These are phyloP conservation scores for Sporothrix sp. DNA, from an alignment of 2,329 filamentous ascomycete genomes.

Conservation along the genomic window DNA sequence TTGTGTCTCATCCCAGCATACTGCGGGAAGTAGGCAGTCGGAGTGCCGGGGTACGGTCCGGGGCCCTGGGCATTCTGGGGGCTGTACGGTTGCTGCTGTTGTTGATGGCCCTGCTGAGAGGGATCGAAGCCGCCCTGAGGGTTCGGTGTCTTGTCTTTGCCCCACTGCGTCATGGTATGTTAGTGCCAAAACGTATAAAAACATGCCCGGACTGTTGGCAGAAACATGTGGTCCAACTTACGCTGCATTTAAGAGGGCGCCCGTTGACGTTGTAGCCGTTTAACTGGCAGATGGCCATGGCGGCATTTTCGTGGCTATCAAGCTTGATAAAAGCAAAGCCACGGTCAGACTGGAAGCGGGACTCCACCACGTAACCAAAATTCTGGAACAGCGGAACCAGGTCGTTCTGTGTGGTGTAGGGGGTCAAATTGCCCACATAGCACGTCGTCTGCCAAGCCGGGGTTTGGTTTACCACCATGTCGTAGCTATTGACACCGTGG, in stretches of 20 bases:
- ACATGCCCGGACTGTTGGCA: neutral
- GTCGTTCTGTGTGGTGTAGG: conserved; percentile 94
- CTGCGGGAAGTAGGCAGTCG: conserved; percentile 81
- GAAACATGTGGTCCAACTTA: conserved; percentile 47
- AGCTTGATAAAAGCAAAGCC: conserved; percentile 99
- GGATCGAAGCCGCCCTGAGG: conserved; percentile 64
- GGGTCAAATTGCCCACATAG: conserved; percentile 92
- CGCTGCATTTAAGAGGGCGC: conserved; percentile 93
- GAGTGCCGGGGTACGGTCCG: conserved; percentile 62
- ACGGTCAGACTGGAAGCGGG: conserved; percentile 93
- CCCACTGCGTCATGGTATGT: conserved; percentile 61
- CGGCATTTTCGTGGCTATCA: conserved; percentile 95
- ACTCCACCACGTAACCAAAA: conserved; percentile 95
- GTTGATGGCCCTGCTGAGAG: conserved; percentile 29
- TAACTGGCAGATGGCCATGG: conserved; percentile 96
- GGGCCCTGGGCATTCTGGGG: conserved; percentile 66
- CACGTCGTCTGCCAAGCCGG: conserved; percentile 97
- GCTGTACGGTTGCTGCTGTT: conserved; percentile 37
- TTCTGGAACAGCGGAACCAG: conserved; percentile 98
- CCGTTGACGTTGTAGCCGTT: conserved; percentile 98
- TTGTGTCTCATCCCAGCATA: conserved; percentile 41
- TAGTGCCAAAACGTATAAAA: neutral
- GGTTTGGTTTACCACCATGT: conserved; percentile 92
- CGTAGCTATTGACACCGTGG: conserved; percentile 92
- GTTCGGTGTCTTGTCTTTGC: conserved; percentile 92